Base-by-base conservation (phyloP, 768 basidiomycete species). In the Exidia glandulosa region DNA sequence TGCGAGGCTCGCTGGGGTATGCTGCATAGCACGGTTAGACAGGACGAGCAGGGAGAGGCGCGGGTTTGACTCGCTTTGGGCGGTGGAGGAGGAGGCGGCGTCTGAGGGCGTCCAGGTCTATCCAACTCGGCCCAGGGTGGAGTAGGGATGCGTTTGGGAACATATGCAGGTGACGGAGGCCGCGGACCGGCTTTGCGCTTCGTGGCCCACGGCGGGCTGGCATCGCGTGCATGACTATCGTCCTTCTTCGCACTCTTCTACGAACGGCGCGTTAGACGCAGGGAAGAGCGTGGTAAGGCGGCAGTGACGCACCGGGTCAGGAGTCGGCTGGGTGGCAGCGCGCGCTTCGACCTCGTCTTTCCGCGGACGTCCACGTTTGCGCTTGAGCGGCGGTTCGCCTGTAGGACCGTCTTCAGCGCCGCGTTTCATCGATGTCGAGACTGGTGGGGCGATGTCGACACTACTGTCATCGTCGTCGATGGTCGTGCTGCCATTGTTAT, bases 321-420 rank as follows among this genome's bases (percentile, higher is more conserved):
- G 19, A 19, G 41, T 23, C 6, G 41, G 19, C 10, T 14, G 19
- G 19, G 41, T 23, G 10, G 41, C 41, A 36, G 7, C 16, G 41
- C 41, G 41, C 9, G 41, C 41, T 19, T 45, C 62, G 33, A 68
- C 65, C 63, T 70, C 71, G 55, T 74, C 65, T 70, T 72, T 23
- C 59, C 56, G 23, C 63, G 63, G 1, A 59, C 66, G 13, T 32
- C 47, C 67, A 57, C 65, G 65, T 62, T 72, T 72, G 48, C 74
- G 71, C 62, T 73, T 74, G 12, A 45, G 9, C 41, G 41, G 41
- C 9, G 41, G 41, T 19, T 45, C 41, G 41, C 41, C 41, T 6
- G 9, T 19, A 14, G 41, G 41, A 6, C 19, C 16, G 19, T 45
- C 41, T 10, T 45, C 41, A 6, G 41, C 41, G 41, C 5, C 5